Base-by-base conservation (phyloP, 2,329 filamentous ascomycete species). In the Neonectria coccinea region DNA sequence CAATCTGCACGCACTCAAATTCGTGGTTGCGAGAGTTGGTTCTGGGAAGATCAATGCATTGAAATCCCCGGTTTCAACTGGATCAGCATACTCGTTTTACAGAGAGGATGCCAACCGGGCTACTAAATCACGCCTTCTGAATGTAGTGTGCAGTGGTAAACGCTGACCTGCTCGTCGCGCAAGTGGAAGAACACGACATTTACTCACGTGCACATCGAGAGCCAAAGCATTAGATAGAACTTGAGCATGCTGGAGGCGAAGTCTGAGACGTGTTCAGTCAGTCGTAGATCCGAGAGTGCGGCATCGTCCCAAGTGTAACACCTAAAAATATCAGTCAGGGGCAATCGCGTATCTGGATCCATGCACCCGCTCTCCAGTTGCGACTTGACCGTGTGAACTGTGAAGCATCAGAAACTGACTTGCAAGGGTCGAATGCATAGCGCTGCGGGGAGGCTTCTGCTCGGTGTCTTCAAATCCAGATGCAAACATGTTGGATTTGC, bases 271-370 rank as follows among this genome's bases (percentile, higher is more conserved):
- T 51, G 44, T 27, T n/a, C n/a, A n/a, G 48, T 33, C 3, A 2
- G 29, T 5, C 12, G 48, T 12, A 18, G 20, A 20, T 31, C 45
- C 18, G 14, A 47, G 20, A 39, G 22, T 44, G 10, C 47, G 44
- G 44, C 45, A 39, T 8, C n/a, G 45, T 48, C 39, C 54, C 7
- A n/a, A 62, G 48, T 52, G 54, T 58, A 39, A 14, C 31, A 27
- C 50, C 60, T 63, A 63, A 63, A 63, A 63, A 63, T 63, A 63
- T 36, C 42, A 11, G 29, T 63, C 50, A 63, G 60, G 60, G 60
- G 60, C 36, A 62, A 36, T 25, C 25, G 9, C 7, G 29, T 36
- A 22, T 27, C 31, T 56, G 29, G 18, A 42, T 44, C 36, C 22
- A 51, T 45, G 44, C 14, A 39, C 48, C 54, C 41, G 36, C 59